Base-by-base conservation (phyloP, 2,329 filamentous ascomycete species). In the Beauveria rudraprayagi region DNA sequence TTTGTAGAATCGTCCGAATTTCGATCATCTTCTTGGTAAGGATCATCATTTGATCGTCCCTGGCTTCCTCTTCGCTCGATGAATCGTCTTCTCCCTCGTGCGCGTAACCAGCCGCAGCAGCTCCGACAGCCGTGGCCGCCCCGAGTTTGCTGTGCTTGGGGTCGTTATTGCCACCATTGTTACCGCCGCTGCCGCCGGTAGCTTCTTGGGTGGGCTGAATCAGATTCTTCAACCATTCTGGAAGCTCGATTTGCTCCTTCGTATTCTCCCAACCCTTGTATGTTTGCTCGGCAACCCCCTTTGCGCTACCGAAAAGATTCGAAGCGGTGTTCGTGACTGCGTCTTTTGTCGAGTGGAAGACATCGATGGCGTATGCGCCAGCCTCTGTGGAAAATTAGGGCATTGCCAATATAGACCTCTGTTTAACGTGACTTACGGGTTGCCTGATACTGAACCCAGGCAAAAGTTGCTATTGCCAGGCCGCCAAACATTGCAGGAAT, bases 1-100 rank as follows among this genome's bases (percentile, higher is more conserved):
- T 91, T 70, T 95, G 90, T 26, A 99, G 80, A 61, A 99, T 91
- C 66, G 88, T 92, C 66, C 95, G 83, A 61, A 99, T 97, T 78
- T 99, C 94, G 70, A 99, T 99, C 94, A 99, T 99, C 77, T 97
- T 97, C 78, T 94, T 93, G 2, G 95, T 99, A 70, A 99, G 79
- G 67, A 97, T 82, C 94, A 99, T 99, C 93, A 99, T 99, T 75
- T 99, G 94, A 72, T 99, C 94, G 69, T 99, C 94, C 68, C 86
- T 86, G 19, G 91, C 90, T 54, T 83, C 80, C 69, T 89, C 85
- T 61, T 88, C 84, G 22, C 77, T 79, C 9, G 80, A 78, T 60
- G 80, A 74, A 65, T 88, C 84, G 41, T 89, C 85, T 44, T 79
- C 76, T 2, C 87, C 80, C 24, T 91, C 86, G 68, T 92, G 88